phyloP scores from a whole-genome alignment of 768 basidiomycete genomes.

The Cubamyces sp. region DNA sequence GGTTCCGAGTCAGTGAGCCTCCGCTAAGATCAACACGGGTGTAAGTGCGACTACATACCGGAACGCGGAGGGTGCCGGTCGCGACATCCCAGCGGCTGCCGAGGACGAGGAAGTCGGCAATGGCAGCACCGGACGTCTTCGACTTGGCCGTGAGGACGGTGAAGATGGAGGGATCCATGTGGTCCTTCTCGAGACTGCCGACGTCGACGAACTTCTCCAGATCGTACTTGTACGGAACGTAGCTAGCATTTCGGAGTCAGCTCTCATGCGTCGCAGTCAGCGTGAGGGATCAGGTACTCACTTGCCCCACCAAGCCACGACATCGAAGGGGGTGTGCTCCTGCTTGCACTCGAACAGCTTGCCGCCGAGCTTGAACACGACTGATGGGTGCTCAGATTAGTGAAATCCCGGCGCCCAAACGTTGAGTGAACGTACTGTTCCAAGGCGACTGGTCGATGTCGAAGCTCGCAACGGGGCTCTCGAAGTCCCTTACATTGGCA shows the following conservation, averaged over 20 bases:
- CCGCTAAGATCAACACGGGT: too few relatives aligned
- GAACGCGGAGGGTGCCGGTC: slow-evolving; percentile 59
- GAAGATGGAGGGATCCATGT: slow-evolving; percentile 72
- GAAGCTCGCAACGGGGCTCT: slow-evolving; percentile 64
- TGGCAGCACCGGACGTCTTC: slow-evolving; percentile 57
- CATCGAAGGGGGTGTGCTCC: slow-evolving; percentile 71
- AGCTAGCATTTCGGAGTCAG: slow-evolving; percentile 41
- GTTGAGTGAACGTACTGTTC: slow-evolving; percentile 55
- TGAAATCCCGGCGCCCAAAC: slow-evolving; percentile 45
- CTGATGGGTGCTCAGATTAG: background rate
- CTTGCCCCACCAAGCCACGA: slow-evolving; percentile 75
- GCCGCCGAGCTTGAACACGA: slow-evolving; percentile 51
- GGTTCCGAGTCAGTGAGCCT: background rate
- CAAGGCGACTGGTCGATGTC: slow-evolving; percentile 65
- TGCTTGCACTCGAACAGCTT: slow-evolving; percentile 57
- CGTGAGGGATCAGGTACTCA: slow-evolving; percentile 34
- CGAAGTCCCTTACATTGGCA: slow-evolving; percentile 67
- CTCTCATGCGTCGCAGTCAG: too few relatives aligned
- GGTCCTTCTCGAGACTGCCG: slow-evolving; percentile 69
- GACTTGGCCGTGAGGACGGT: slow-evolving; percentile 70
- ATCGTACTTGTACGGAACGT: slow-evolving; percentile 70
- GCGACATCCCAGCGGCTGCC: slow-evolving; percentile 69
- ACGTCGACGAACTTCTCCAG: slow-evolving; percentile 66
- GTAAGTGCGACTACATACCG: slow-evolving; percentile 43
- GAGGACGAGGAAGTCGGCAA: slow-evolving; percentile 69